Evolutionary conservation across 2,329 filamentous ascomycete genomes (phyloP), one percentile per base, ranked within the genome.

Genomic region (Bipolaris sorokiniana): DNA sequence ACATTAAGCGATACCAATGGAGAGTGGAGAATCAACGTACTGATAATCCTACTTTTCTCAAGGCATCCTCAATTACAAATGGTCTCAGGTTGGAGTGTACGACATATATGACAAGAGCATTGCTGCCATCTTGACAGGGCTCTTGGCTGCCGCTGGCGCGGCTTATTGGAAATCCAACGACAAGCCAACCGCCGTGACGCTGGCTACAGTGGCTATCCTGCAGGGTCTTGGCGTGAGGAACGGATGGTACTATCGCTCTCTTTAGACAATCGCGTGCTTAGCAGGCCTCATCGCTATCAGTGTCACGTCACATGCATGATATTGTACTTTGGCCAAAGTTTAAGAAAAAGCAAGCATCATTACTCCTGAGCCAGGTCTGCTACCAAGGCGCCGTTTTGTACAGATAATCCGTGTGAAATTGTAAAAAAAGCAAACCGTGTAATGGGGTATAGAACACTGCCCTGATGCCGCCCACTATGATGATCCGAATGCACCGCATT

Each of bases 51-150:
- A 28, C 5, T 5, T 41, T 3, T 3, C 1, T 0, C 9, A 41
- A 72, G 73, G 64, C 16, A 64, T 76, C 10, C 47, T 76, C 28
- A 75, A 76, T 47, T 75, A 74, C 54, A 74, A 73, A 33, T 76
- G 71, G 70, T 58, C 68, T n/a, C 59, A 67, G 36, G 68, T 62
- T 0, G 73, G 72, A 18, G 61, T 76, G 18, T 62, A 69, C n/a
- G 70, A 75, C 34, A 48, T 64, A 2, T 66, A 70, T 6, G 74
- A 76, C 56, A 73, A 73, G 45, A 61, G 63, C 46, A 67, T 75
- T 40, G 73, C 70, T 7, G 62, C 63, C 1, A 51, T 76, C 20
- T 48, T 76, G 42, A 63, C 68, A 1, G 57, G 63, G 5, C 44
- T 75, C 15, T 46, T 72, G 20, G 58, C 67, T 5, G 70, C 69